These are phyloP conservation scores for Rhynchosporium agropyri DNA, from an alignment of 2,329 filamentous ascomycete species.

Conservation along the genomic window DNA sequence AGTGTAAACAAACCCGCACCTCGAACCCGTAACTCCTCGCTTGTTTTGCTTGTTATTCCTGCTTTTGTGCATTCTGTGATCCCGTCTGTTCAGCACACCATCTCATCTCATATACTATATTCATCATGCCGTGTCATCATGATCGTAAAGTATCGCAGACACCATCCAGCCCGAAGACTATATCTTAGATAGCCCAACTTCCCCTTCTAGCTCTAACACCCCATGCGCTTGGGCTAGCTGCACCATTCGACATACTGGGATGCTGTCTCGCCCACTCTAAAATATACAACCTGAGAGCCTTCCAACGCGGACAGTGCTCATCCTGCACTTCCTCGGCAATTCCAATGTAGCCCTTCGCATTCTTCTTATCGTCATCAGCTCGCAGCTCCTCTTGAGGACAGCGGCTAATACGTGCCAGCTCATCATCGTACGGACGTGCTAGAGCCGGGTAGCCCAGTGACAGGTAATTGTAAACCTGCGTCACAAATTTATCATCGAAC, in stretches of 20 bases:
- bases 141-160: background rate
- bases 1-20: background rate
- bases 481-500: constrained; percentile 83
- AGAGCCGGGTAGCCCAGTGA: constrained; percentile 89
- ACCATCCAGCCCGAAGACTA: constrained; percentile 32
- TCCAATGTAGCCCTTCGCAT: constrained; percentile 74
- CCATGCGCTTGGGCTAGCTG: constrained; percentile 62
- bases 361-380: constrained; percentile 66
- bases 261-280: constrained; percentile 89
- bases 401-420: constrained; percentile 78
- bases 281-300: constrained; percentile 80
- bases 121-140: background rate
- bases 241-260: constrained; percentile 65
- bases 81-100: background rate
- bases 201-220: constrained; percentile 67
- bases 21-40: constrained; percentile 6
- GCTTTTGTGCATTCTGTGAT: constrained; percentile 11
- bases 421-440: constrained; percentile 80
- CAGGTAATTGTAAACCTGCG: constrained; percentile 96
- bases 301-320: constrained; percentile 71
- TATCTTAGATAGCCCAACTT: constrained; percentile 68
- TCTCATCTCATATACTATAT: background rate
- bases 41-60: constrained; percentile 12
- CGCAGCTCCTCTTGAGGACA: constrained; percentile 70
- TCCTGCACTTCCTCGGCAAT: constrained; percentile 47